phyloP scores from a whole-genome alignment of 2,329 filamentous ascomycete genomes.

The Ophiostoma piceae region DNA sequence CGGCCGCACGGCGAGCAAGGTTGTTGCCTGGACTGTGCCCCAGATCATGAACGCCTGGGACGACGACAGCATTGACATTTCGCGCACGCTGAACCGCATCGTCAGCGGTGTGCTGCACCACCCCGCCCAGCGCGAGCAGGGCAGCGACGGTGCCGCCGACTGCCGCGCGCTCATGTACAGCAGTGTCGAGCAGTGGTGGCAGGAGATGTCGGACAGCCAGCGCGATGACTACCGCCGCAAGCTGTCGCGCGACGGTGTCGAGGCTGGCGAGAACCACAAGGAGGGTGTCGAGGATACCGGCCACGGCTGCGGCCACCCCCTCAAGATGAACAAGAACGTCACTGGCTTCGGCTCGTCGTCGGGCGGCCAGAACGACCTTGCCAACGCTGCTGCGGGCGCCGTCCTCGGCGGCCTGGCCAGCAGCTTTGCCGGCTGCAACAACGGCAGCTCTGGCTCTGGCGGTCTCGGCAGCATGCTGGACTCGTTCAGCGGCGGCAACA shows the following conservation, averaged over 20 bases:
- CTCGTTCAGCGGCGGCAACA: conserved; percentile 1
- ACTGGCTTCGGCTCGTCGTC: conserved; percentile 29
- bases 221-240: conserved; percentile 65
- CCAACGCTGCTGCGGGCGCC: conserved; percentile 50
- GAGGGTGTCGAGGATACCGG: conserved; percentile 77
- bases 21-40: conserved; percentile 80
- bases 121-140: conserved; percentile 68
- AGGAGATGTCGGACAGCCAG: conserved; percentile 55
- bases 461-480: conserved; percentile 18
- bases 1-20: conserved; percentile 71
- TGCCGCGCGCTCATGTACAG: conserved; percentile 72
- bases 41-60: conserved; percentile 87
- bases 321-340: conserved; percentile 67
- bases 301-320: conserved; percentile 73
- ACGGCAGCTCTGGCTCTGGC: conserved; percentile 20
- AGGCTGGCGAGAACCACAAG: conserved; percentile 76
- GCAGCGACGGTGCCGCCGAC: conserved; percentile 64
- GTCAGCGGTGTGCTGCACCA: conserved; percentile 82
- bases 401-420: conserved; percentile 56
- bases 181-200: conserved; percentile 82
- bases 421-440: conserved; percentile 37
- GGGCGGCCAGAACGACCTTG: conserved; percentile 49
- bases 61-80: conserved; percentile 63
- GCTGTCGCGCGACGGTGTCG: conserved; percentile 72
- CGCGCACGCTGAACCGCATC: conserved; percentile 68